Base-by-base conservation (phyloP, 2,329 filamentous ascomycete species). In the Clonostachys rhizophaga region DNA sequence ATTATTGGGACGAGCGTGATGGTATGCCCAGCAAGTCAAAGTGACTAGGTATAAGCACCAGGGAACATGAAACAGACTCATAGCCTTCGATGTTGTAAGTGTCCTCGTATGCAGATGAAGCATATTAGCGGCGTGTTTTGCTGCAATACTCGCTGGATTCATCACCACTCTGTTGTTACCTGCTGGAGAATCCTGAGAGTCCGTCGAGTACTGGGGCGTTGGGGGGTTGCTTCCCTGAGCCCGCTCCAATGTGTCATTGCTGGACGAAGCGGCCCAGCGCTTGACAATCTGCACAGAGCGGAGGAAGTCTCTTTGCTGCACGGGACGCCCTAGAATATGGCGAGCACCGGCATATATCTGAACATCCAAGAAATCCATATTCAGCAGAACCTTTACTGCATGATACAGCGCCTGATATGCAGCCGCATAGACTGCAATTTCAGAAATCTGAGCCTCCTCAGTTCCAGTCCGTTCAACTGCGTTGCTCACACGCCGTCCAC, bases 31-130 rank as follows among this genome's bases (percentile, higher is more conserved):
- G 34, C 75, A 72, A 0, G 76, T 76, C 39, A 84, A 54, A 0
- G 79, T 81, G 0, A 77, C 77, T 2, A 85, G 63, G 53, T 83
- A 84, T 12, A 84, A 56, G 50, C 76, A 79, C 81, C 81, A 84
- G 0, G 79, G 77, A 16, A 82, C 78, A 54, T 84, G 79, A 55
- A 83, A 83, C 0, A 78, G 62, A 40, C 77, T 73, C 75, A 48
- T 71, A 74, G 35, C 77, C 71, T 12, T 75, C 67, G 3, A 81
- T 61, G 24, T 71, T 69, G 34, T 69, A 61, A 9, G 75, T 67
- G 1, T 75, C 73, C 24, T 78, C 74, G 12, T 69, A 66, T 1
- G 24, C 24, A 30, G 24, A 10, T 30, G 24, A 10, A 84, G 59
- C 12, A 84, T 63, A 3, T 61, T 62, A 0, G 79, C 76, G 0